Base-by-base conservation (phyloP, 306 rosid species). In the Dryas drummondii region DNA sequence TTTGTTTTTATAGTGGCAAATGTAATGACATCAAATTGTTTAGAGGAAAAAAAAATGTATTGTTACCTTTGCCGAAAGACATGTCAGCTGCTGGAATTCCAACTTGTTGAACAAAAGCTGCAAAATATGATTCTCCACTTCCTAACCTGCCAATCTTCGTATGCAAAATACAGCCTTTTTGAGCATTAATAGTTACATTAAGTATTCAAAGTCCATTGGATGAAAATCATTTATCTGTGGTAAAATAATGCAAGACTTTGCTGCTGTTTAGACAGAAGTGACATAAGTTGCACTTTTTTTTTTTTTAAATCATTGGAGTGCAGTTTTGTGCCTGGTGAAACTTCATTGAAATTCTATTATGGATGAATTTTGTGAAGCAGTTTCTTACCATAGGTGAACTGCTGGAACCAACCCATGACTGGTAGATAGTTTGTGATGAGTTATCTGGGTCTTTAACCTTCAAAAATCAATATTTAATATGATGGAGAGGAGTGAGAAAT, bases 381-480 rank as follows among this genome's bases (percentile, higher is more conserved):
- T 71, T 79, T 55, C 80, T 76, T 79, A 87, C 97, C 79, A 10
- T 70, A 61, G 86, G 84, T 40, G 89, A 82, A 76, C 76, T 68
- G 60, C 78, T 27, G 51, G 88, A 83, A 68, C 79, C 78, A 53
- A 73, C 67, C 92, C 91, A 91, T 71, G 93, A 81, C 74, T 87
- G 87, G 74, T 88, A 88, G 14, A 88, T 48, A 70, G 88, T 81
- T 59, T 73, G 90, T 42, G 93, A 91, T 44, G 92, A 84, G 85
- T 87, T 88, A 72, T 87, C 91, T 4, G 92, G 97, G 63, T 91
- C 89, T 71, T 51, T 82, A 74, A 91, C 92, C 97, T 91, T 32
- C 68, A 82, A 72, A 61, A 68, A 48, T 16, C 72, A 80, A 68
- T 40, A 55, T 46, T 46, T 50, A 9, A 52, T 72, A 47, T 68